Conservation (phyloP, 1,284 basidiomycete genomes). For the Dichomitus squalens region DNA sequence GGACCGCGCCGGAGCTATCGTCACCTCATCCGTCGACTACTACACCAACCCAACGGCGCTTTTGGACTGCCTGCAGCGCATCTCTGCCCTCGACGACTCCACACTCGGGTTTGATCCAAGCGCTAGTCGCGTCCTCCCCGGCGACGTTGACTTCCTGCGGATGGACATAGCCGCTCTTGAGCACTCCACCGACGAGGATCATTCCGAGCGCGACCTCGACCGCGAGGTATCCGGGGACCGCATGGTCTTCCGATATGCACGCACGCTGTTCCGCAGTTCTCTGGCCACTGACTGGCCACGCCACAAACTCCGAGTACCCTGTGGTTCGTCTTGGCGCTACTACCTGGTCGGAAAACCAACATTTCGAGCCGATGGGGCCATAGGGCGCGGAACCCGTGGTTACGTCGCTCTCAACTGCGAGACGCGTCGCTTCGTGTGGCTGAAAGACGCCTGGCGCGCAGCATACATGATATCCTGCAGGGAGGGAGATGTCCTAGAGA, state of each 20-base stretch:
- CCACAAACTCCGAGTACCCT: neutral
- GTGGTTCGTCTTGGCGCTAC: neutral
- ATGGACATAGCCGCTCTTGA: conserved; percentile 1
- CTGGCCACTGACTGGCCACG: neutral
- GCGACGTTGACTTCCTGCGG: neutral
- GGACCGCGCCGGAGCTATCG: conserved; percentile 6
- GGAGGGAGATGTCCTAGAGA: conserved; percentile 4
- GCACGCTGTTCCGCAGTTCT: neutral
- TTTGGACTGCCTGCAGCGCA: conserved; percentile 4
- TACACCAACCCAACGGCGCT: neutral
- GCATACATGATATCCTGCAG: neutral
- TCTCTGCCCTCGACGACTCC: neutral
- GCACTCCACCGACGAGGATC: neutral
- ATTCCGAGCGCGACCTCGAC: neutral
- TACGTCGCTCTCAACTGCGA: neutral
- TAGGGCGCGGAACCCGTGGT: conserved; percentile 6
- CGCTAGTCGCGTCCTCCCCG: neutral
- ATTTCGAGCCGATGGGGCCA: neutral
- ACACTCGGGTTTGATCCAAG: conserved; percentile 10
- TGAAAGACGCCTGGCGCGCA: conserved; percentile 14
- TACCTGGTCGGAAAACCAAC: conserved; percentile 1
- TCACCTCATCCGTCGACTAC: conserved; percentile 9
- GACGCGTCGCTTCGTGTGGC: neutral
- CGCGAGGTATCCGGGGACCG: neutral
- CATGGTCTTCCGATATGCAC: neutral